A percentile compares a stretch with the other conserved stretches of the same genome.
These are phyloP conservation scores for Saccharomycopsis babjevae DNA, from an alignment of 805 yeast species.

Conservation along the genomic window DNA sequence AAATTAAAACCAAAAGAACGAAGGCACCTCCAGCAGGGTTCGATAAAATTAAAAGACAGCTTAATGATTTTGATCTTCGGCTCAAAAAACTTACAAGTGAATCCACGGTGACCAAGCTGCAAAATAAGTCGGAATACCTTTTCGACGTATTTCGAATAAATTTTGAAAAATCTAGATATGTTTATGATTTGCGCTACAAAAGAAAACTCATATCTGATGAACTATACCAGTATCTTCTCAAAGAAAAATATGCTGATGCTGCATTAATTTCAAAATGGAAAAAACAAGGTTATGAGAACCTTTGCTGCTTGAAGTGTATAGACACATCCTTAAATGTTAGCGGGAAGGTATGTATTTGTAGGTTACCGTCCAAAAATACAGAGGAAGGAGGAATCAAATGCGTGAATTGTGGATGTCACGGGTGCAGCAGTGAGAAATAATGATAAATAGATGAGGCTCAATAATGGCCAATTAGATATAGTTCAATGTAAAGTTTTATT, in stretches of 20 bases:
- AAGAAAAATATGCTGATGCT: slow-evolving; percentile 56
- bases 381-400: slow-evolving; percentile 4
- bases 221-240: slow-evolving; percentile 64
- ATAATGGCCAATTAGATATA: neutral
- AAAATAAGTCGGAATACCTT: slow-evolving; percentile 42
- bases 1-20: slow-evolving; percentile 30
- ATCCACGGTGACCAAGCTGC: slow-evolving; percentile 18
- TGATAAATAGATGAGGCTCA: neutral
- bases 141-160: slow-evolving; percentile 67
- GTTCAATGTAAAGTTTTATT: too few relatives aligned
- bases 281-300: slow-evolving; percentile 74
- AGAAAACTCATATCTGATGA: slow-evolving; percentile 56
- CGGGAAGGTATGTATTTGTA: slow-evolving; percentile 61
- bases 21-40: slow-evolving; percentile 67
- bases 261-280: slow-evolving; percentile 77
- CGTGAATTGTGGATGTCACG: slow-evolving; percentile 17
- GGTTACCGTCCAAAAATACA: slow-evolving; percentile 51
- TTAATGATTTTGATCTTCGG: slow-evolving; percentile 46
- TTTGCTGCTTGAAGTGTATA: slow-evolving; percentile 78
- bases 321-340: slow-evolving; percentile 22
- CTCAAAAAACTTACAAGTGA: slow-evolving; percentile 38
- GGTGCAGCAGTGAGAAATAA: slow-evolving; percentile 6
- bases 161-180: slow-evolving; percentile 67
- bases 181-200: slow-evolving; percentile 64
- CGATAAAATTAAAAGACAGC: slow-evolving; percentile 54